A percentile compares a stretch with the other conserved stretches of the same genome.
phyloP scores from a whole-genome alignment of 2,329 filamentous ascomycete species.

The Neoscytalidium dimidiatum region DNA sequence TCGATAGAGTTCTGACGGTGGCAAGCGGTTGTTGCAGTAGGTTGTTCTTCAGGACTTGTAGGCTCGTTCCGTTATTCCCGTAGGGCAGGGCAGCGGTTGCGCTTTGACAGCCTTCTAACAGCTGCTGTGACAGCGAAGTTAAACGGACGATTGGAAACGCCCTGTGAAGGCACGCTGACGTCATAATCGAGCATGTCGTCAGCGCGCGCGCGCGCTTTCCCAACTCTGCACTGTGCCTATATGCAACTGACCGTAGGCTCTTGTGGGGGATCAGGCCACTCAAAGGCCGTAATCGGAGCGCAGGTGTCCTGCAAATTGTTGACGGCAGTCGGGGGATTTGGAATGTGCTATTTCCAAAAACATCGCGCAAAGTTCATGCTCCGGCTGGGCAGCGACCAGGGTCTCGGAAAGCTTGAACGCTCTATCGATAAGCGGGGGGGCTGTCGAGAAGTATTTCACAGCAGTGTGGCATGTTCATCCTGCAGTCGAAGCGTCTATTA shows the following conservation, averaged over 20 bases:
- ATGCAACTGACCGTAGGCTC: background rate
- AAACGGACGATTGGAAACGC: background rate
- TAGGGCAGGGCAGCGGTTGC: no score
- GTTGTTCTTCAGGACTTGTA: background rate
- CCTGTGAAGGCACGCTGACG: background rate
- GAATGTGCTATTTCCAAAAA: background rate
- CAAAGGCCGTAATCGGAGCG: background rate
- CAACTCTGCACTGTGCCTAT: background rate
- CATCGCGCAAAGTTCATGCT: background rate
- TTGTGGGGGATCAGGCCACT: background rate
- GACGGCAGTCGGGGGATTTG: background rate
- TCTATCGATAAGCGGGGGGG: slow-evolving; percentile 1
- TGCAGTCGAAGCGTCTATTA: slow-evolving; percentile 1
- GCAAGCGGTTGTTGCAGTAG: background rate
- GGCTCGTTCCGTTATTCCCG: background rate
- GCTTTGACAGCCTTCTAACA: background rate
- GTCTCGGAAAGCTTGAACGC: background rate
- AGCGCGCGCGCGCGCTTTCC: background rate
- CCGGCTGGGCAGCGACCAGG: background rate
- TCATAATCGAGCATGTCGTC: slow-evolving; percentile 3
- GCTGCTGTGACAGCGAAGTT: background rate
- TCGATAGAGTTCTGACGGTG: background rate
- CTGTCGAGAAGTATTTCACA: background rate
- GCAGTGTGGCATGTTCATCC: no score
- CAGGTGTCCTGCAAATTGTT: background rate